phyloP scores from a whole-genome alignment of 2,329 filamentous ascomycete species.

The Aspergillus ustus region DNA sequence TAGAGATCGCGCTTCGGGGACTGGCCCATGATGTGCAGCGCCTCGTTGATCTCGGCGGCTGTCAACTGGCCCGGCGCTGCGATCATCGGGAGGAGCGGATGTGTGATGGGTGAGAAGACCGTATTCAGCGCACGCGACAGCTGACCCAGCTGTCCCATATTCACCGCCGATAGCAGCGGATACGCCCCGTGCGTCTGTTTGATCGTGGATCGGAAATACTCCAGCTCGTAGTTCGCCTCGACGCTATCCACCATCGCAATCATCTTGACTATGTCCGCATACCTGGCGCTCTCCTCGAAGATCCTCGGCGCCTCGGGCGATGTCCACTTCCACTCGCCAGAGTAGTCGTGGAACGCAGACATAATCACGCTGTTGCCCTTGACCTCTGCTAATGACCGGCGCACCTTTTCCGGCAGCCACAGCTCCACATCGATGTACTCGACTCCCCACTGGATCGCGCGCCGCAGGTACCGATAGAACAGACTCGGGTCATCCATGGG shows the following conservation, averaged over 20 bases:
- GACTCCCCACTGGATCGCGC: constrained; percentile 85
- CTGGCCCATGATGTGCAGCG: constrained; percentile 77
- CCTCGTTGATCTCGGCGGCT: constrained; percentile 81
- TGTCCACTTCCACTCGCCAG: constrained; percentile 81
- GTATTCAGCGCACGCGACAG: constrained; percentile 82
- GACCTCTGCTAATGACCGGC: constrained; percentile 67
- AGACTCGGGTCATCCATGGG: constrained; percentile 78
- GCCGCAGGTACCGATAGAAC: constrained; percentile 79
- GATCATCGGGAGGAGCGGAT: constrained; percentile 80
- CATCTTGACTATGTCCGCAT: constrained; percentile 89
- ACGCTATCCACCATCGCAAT: constrained; percentile 80
- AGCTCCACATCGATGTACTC: constrained; percentile 90
- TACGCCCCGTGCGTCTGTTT: constrained; percentile 67
- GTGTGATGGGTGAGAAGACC: constrained; percentile 86
- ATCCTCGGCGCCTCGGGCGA: constrained; percentile 72
- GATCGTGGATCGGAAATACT: constrained; percentile 83
- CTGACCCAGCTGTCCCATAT: constrained; percentile 86
- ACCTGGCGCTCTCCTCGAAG: constrained; percentile 72
- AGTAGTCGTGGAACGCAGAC: constrained; percentile 91
- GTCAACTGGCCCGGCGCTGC: constrained; percentile 85
- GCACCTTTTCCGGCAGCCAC: constrained; percentile 79
- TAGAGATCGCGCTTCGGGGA: constrained; percentile 80
- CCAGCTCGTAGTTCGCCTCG: constrained; percentile 87
- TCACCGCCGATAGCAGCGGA: constrained; percentile 79
- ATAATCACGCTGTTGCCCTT: constrained; percentile 83